Conservation (phyloP, 352 stramenopile genomes). For the Phytophthora europaea region DNA sequence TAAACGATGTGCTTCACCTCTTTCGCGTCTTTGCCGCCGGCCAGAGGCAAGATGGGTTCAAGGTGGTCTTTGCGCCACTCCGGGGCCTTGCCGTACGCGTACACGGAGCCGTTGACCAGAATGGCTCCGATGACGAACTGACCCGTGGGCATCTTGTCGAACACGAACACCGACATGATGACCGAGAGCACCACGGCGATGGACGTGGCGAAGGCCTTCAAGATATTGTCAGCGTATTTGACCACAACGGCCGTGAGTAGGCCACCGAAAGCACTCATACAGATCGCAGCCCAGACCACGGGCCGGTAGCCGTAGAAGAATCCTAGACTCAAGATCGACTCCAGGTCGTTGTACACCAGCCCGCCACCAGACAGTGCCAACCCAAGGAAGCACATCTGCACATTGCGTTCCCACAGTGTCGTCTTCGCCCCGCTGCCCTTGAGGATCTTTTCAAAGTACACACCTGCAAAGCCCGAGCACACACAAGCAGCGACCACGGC, state of each 20-base stretch:
- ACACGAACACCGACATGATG: conserved; percentile 87
- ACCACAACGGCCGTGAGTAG: conserved; percentile 87
- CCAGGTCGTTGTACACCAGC: conserved; percentile 72
- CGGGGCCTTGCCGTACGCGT: conserved; percentile 76
- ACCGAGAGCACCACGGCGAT: conserved; percentile 86
- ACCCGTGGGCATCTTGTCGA: conserved; percentile 81
- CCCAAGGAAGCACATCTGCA: conserved; percentile 86
- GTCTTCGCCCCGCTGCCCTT: conserved; percentile 70
- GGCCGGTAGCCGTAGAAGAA: conserved; percentile 90
- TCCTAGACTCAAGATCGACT: conserved; percentile 55
- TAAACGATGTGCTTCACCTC: conserved; percentile 36
- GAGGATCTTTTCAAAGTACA: conserved; percentile 92
- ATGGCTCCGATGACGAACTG: conserved; percentile 81
- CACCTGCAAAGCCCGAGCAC: conserved; percentile 85
- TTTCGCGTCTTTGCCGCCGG: conserved; percentile 17
- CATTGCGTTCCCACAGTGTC: conserved; percentile 86
- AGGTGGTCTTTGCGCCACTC: conserved; percentile 41
- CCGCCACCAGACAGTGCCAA: conserved; percentile 67
- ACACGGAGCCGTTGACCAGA: conserved; percentile 87
- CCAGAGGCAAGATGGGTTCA: conserved; percentile 32
- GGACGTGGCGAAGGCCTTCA: conserved; percentile 89
- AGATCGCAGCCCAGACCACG: conserved; percentile 81
- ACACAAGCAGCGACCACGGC: conserved; percentile 79
- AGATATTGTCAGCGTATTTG: conserved; percentile 90
- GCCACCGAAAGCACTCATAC: conserved; percentile 74